Base-by-base conservation (phyloP, 2,329 filamentous ascomycete genomes). In the Pseudohalonectria lignicola region DNA sequence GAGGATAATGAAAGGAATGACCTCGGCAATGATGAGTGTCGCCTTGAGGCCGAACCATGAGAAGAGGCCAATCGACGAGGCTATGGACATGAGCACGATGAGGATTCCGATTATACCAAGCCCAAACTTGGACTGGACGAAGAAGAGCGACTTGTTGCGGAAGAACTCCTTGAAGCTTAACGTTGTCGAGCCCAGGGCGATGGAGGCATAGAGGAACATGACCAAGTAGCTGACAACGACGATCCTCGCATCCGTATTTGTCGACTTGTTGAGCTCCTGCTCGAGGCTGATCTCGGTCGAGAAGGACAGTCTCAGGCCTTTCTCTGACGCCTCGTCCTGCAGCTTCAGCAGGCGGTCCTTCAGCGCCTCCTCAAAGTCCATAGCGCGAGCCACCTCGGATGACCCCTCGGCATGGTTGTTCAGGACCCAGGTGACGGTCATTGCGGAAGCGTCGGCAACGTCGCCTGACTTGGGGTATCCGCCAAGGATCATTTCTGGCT, bases 11-110 rank as follows among this genome's bases (percentile, higher is more conserved):
- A 98, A 98, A 0, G 92, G 92, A 46, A 98, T 98, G 43, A 98
- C 92, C 55, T 98, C 92, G 4, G 93, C 90, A 43, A 98, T 98
- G 52, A 98, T 98, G 47, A 98, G 67, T 0, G 92, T 98, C 12
- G 90, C 92, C 61, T 94, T 95, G 52, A 98, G 76, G 1, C 88
- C 88, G 28, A 79, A 74, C 55, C 86, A 92, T 1, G 92, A 94
- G 54, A 96, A 98, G 31, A 98, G 67, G 1, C 92, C 92, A 38
- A 98, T 90, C 0, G 90, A 95, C 1, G 92, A 86, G 13, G 84
- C 86, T 34, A 98, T 94, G 2, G 90, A 96, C 87, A 98, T 94
- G 45, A 98, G 64, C 5, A 98, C 92, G 46, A 98, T 98, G 39
- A 93, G 44, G 42, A 98, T 98, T 20, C 92, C 93, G 8, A 86